A percentile compares a stretch with the other conserved stretches of the same genome.
phyloP scores from a whole-genome alignment of 202 grass and related monocot species.

The Schoenoplectus triqueter region DNA sequence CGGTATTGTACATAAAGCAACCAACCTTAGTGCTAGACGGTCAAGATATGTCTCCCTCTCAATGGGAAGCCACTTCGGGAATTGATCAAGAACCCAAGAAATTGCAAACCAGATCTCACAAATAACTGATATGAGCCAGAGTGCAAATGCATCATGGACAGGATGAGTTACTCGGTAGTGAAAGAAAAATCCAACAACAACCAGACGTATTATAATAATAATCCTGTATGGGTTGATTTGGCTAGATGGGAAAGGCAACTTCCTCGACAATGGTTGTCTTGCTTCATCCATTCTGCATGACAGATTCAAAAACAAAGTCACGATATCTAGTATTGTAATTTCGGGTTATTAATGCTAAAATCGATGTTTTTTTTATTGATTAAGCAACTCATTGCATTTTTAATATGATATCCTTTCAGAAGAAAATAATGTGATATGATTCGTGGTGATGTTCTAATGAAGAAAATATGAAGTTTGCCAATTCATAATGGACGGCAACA shows the following conservation, averaged over 20 bases:
- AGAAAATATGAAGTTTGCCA: neutral
- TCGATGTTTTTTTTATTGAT: neutral
- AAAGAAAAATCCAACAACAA: slow-evolving; percentile 89
- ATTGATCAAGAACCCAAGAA: slow-evolving; percentile 96
- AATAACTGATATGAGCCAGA: slow-evolving; percentile 92
- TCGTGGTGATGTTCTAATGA: neutral
- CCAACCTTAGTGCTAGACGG: slow-evolving; percentile 68
- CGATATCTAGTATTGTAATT: neutral
- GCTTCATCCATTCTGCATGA: slow-evolving; percentile 88
- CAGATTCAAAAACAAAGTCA: slow-evolving; percentile 32
- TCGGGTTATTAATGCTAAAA: neutral
- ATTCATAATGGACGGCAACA: slow-evolving; percentile 23
- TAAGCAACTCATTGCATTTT: neutral
- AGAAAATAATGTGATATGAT: slow-evolving; percentile 11
- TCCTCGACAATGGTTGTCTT: slow-evolving; percentile 88
- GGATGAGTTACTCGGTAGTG: slow-evolving; percentile 88
- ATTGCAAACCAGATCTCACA: slow-evolving; percentile 93
- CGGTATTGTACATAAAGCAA: slow-evolving; percentile 33
- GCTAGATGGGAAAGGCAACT: slow-evolving; percentile 80
- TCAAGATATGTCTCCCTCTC: slow-evolving; percentile 92
- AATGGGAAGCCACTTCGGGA: slow-evolving; percentile 87
- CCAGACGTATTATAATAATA: slow-evolving; percentile 87
- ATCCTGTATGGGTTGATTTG: slow-evolving; percentile 87
- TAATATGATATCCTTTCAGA: neutral
- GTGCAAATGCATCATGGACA: slow-evolving; percentile 66